Evolutionary conservation across 768 basidiomycete genomes (phyloP).

Genomic region (Guyanaporus albipodus): DNA sequence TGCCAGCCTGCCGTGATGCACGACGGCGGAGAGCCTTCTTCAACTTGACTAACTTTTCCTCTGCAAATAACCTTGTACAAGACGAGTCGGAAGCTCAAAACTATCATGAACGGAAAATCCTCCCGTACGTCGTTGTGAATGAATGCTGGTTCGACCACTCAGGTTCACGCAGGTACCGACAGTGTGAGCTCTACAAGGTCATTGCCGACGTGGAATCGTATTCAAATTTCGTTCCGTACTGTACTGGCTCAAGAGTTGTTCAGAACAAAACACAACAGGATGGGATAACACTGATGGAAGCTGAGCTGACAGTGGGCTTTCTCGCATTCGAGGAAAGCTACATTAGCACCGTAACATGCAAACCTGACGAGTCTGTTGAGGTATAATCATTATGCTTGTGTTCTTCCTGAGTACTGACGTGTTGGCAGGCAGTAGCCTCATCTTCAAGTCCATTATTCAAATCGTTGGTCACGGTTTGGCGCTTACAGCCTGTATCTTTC

Average conservation of each 20-base stretch:
- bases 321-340: slow-evolving; percentile 85
- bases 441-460: slow-evolving; percentile 74
- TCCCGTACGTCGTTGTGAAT: slow-evolving; percentile 64
- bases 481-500: slow-evolving; percentile 55
- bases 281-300: slow-evolving; percentile 56
- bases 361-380: slow-evolving; percentile 73
- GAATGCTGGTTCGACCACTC: slow-evolving; percentile 8
- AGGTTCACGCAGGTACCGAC: slow-evolving; percentile 57
- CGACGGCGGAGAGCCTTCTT: slow-evolving; percentile 38
- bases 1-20: neutral
- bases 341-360: slow-evolving; percentile 77
- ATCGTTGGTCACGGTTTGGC: slow-evolving; percentile 67
- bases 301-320: slow-evolving; percentile 87
- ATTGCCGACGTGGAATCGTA: slow-evolving; percentile 89
- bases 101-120: slow-evolving; percentile 80
- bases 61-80: slow-evolving; percentile 37
- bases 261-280: slow-evolving; percentile 24
- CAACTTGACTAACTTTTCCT: slow-evolving; percentile 48
- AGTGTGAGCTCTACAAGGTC: slow-evolving; percentile 74
- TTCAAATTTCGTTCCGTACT: slow-evolving; percentile 84
- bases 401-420: slow-evolving; percentile 6
- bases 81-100: slow-evolving; percentile 44
- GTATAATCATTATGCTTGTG: slow-evolving; percentile 30
- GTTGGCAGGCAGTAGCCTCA: slow-evolving; percentile 60
- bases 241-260: slow-evolving; percentile 68